Evolutionary conservation across 1,284 basidiomycete species (phyloP), one percentile per base, ranked within the genome.

Genomic region (Apiotrichum gracile): DNA sequence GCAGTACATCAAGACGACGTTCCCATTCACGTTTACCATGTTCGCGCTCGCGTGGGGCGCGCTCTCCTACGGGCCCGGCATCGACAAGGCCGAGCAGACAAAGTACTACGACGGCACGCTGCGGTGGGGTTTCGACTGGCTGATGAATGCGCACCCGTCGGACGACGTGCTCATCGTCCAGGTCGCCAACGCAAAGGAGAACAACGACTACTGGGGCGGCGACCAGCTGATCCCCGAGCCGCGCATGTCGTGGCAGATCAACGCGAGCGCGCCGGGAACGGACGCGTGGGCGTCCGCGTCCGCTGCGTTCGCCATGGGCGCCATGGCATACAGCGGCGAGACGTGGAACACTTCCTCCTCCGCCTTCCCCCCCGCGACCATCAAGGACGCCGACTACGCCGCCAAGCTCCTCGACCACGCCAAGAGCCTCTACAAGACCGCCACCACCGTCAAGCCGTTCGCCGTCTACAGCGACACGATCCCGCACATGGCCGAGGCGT

Each of bases 121-220:
- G 43, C 83, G 91, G 54, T 93, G 89, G 88, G 87, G 90, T 24
- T 81, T 90, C 43, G 87, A 91, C 73, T 96, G 90, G 89, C 76
- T 94, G 42, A 87, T 91, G 48, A 90, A 88, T 78, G 88, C 88
- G 5, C 89, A 94, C 72, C 85, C 91, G 0, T 77, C 82, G 17
- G 78, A 84, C 26, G 80, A 83, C 54, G 86, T 84, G 0, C 79
- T 96, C 31, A 88, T 83, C 62, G 86, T 93, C 35, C 85, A 88
- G 70, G 82, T 94, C 37, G 88, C 82, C 29, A 77, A 82, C 51
- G 78, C 83, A 78, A 67, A 81, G 45, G 64, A 81, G 25, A 87
- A 92, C 70, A 82, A 88, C 61, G 78, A 79, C 3, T 96, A 93
- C 54, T 75, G 74, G 74, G 89, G 92, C 49, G 89, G 89, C 3